A percentile compares a stretch with the other conserved stretches of the same genome.
phyloP scores from a whole-genome alignment of 257 asterid species.

The Solanum gandarillasii region DNA sequence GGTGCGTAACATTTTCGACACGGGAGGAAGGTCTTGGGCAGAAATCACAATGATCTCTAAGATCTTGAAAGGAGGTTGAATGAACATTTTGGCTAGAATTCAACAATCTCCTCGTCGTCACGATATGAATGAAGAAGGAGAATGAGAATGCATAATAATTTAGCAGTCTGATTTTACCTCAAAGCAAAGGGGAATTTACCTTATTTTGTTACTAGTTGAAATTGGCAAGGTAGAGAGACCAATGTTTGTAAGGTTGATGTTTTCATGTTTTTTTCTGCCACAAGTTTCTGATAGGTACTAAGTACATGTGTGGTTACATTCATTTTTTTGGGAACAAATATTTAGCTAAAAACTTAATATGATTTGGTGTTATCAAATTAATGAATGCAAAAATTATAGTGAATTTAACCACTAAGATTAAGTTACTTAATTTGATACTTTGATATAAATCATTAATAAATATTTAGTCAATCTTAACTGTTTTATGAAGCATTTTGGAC shows the following conservation, averaged over 20 bases:
- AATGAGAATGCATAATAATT: not conserved
- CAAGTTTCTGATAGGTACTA: not conserved
- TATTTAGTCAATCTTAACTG: not conserved
- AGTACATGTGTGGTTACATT: not conserved
- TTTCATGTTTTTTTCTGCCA: not conserved
- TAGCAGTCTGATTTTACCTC: not conserved
- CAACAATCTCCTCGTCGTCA: not conserved
- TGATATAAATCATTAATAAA: not conserved
- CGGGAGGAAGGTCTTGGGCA: constrained; percentile 73
- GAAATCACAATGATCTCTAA: constrained; percentile 57
- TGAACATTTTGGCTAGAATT: not conserved
- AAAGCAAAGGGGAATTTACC: not conserved
- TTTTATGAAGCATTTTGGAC: not conserved
- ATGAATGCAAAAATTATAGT: not conserved
- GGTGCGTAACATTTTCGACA: constrained; percentile 70
- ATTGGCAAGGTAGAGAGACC: not conserved
- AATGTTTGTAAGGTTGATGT: not conserved
- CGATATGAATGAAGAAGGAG: not conserved
- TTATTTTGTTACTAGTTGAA: not conserved
- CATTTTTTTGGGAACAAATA: not conserved
- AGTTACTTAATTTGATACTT: not conserved
- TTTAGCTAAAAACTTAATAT: not conserved
- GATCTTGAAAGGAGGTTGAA: constrained; percentile 14
- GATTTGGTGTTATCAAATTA: not conserved
- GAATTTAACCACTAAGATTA: not conserved